Evolutionary conservation across 306 rosid genomes (phyloP), one percentile per base, ranked within the genome.

Genomic region (Astragalus membranaceus): DNA sequence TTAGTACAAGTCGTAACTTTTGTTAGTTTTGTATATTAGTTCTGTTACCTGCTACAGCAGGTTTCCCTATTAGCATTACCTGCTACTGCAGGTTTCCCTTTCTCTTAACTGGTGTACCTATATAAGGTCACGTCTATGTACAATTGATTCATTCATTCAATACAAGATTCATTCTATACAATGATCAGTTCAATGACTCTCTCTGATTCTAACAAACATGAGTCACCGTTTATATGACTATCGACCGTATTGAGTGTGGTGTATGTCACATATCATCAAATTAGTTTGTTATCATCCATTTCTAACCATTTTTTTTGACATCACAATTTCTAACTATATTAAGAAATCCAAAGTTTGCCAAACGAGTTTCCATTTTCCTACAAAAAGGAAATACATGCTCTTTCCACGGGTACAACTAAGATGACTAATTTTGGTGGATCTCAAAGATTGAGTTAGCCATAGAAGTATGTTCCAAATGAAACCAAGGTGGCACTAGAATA

Each of bases 291-390:
- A 69, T 48, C 43, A 64, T 74, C 63, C 8, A 69, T 64, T 60
- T 54, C 53, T 55, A 69, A 55, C 54, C 11, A 75, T n/a, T n/a
- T n/a, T n/a, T n/a, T n/a, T n/a, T n/a, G n/a, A n/a, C n/a, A n/a
- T n/a, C n/a, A n/a, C n/a, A n/a, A 69, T 64, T 60, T 54, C 53
- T 55, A 69, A 55, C 54, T 8, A 75, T 35, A 15, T 29, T 6
- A 30, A 50, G 68, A 66, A 17, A 43, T 60, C 70, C 74, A 72
- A 59, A 66, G 50, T 64, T 76, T 26, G 10, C 64, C 30, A 58
- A 58, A 50, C 3, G 58, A 10, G n/a, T 53, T 62, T 62, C 20
- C 23, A 67, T 41, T 51, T 17, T 49, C 66, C 46, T 9, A 32
- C 14, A 58, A 64, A 64, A 57, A 51, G 42, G 23, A 36, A 72